phyloP scores from a whole-genome alignment of 768 basidiomycete genomes.

The Naematelia aurantialba region DNA sequence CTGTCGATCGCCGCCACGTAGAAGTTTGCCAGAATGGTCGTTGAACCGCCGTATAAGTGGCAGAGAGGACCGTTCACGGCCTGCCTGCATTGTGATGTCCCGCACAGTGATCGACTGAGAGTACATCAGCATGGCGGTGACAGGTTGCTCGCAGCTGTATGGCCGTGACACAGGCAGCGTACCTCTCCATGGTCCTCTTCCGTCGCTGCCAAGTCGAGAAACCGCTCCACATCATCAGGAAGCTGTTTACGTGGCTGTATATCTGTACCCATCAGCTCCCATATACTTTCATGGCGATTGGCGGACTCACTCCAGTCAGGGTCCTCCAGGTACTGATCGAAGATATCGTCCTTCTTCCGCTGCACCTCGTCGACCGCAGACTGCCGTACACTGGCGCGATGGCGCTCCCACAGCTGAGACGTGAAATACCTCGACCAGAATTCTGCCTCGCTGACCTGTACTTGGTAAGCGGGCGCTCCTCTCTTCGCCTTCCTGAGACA shows the following conservation, averaged over 20 bases:
- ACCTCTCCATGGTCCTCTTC: conserved; percentile 88
- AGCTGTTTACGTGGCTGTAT: conserved; percentile 25
- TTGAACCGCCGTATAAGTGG: conserved; percentile 96
- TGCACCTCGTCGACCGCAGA: conserved; percentile 67
- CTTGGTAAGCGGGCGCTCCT: too few relatives aligned
- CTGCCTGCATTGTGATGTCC: conserved; percentile 94
- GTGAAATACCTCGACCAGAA: conserved; percentile 98
- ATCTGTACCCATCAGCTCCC: conserved; percentile 16
- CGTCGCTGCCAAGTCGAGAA: conserved; percentile 82
- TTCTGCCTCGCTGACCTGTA: conserved; percentile 77
- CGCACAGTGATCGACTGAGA: conserved; percentile 77
- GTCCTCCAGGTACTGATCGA: conserved; percentile 92
- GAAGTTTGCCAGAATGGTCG: conserved; percentile 85
- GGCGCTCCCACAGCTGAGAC: conserved; percentile 89
- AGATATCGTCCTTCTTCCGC: conserved; percentile 84
- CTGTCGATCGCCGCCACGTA: conserved; percentile 50
- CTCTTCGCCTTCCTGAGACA: too few relatives aligned
- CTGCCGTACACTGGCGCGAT: conserved; percentile 85
- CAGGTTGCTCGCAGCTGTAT: too few relatives aligned
- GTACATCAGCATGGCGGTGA: neutral
- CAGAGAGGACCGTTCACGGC: conserved; percentile 76
- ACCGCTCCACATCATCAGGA: conserved; percentile 59
- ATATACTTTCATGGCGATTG: neutral
- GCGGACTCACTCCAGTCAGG: conserved; percentile 77
- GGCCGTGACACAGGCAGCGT: neutral